These are phyloP conservation scores for Balansia obtecta DNA, from an alignment of 2,329 filamentous ascomycete genomes.

Conservation along the genomic window DNA sequence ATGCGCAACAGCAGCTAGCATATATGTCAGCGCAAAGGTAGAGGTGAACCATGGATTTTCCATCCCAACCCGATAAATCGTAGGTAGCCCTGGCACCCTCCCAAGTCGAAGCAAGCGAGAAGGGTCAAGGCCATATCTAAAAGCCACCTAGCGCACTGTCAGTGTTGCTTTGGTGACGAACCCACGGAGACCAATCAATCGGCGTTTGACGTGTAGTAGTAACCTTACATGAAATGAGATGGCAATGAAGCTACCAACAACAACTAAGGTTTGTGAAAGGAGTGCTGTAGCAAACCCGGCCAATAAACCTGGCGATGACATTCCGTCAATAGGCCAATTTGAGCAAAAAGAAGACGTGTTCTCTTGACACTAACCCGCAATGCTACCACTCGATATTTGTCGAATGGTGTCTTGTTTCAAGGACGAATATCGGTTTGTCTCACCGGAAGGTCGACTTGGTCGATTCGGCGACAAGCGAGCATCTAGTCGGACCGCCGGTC, in stretches of 20 bases:
- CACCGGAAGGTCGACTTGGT: no score
- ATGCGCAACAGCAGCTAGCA: constrained; percentile 40
- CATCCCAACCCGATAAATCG: constrained; percentile 36
- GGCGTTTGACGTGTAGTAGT: background rate
- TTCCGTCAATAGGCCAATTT: background rate
- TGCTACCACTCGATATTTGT: constrained; percentile 41
- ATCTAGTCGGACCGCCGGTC: constrained; percentile 17
- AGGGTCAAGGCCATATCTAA: constrained; percentile 29
- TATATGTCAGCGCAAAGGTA: constrained; percentile 62
- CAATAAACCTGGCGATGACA: constrained; percentile 37
- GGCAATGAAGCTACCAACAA: constrained; percentile 53
- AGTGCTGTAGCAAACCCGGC: constrained; percentile 52
- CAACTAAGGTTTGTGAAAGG: constrained; percentile 57
- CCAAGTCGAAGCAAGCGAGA: constrained; percentile 24
- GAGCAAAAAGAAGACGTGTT: background rate
- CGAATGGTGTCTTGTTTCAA: constrained; percentile 23
- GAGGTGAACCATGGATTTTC: constrained; percentile 52
- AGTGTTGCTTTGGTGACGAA: background rate
- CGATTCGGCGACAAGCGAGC: constrained; percentile 10
- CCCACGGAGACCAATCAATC: background rate
- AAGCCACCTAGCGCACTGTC: constrained; percentile 21
- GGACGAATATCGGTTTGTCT: background rate
- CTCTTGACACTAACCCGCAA: constrained; percentile 28
- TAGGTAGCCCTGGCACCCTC: constrained; percentile 21
- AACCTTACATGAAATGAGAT: constrained; percentile 49